These are phyloP conservation scores for Aspergillus transmontanensis DNA, from an alignment of 2,329 filamentous ascomycete genomes.

Conservation along the genomic window DNA sequence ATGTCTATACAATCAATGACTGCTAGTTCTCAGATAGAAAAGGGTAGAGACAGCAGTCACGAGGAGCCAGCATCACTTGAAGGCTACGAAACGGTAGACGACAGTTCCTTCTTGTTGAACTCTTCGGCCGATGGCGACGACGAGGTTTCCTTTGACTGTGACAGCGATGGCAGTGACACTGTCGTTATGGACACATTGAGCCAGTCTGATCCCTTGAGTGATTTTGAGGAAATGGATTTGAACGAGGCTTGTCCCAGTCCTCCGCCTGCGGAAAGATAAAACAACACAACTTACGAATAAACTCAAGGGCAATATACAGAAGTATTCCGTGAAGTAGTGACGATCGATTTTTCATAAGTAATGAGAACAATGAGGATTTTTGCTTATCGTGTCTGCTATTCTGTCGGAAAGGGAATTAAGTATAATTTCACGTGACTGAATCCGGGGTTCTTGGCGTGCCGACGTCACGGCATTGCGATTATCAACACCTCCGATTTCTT, in stretches of 20 bases:
- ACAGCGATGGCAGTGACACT: conserved; percentile 27
- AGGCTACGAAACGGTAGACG: neutral
- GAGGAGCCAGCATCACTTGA: neutral
- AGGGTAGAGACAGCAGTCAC: neutral
- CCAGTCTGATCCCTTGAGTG: conserved; percentile 13
- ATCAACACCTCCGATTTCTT: neutral
- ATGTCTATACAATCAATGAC: conserved; percentile 26
- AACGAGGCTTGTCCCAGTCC: no score
- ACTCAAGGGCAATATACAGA: neutral
- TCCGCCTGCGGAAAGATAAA: neutral
- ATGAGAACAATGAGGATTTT: neutral
- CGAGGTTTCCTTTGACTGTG: conserved; percentile 15
- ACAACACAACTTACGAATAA: neutral
- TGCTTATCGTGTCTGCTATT: neutral
- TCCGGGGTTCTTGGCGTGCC: conserved; percentile 20
- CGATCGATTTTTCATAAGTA: neutral
- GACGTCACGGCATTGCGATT: conserved; percentile 23
- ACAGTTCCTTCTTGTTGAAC: conserved; percentile 3
- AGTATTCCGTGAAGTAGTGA: neutral
- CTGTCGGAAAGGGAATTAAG: neutral
- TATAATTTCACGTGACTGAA: conserved; percentile 18
- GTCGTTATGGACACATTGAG: conserved; percentile 16
- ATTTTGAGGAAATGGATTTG: conserved; percentile 17
- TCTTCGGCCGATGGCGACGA: conserved; percentile 16
- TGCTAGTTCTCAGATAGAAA: neutral